Conservation (phyloP, 2,329 filamentous ascomycete species). For the Falciphora oryzae region DNA sequence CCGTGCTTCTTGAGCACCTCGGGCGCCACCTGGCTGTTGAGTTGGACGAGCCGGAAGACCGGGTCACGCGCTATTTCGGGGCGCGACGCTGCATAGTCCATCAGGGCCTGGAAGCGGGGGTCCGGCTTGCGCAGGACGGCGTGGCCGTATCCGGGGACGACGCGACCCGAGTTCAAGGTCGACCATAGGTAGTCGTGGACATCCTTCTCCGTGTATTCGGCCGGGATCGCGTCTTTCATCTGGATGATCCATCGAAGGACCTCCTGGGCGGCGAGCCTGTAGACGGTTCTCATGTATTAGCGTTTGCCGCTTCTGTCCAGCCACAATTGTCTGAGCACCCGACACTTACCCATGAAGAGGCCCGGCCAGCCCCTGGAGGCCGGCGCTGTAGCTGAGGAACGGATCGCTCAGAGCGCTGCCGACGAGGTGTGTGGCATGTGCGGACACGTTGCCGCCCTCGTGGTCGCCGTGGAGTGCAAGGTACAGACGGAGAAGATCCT, state of each 20-base stretch:
- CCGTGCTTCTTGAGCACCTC: conserved; percentile 89
- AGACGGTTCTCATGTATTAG: conserved; percentile 10
- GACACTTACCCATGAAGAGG: conserved; percentile 67
- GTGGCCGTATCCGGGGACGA: conserved; percentile 92
- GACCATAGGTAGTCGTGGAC: conserved; percentile 88
- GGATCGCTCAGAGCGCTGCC: conserved; percentile 91
- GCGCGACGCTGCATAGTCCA: conserved; percentile 85
- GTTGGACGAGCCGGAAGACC: conserved; percentile 89
- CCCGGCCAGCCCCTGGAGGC: conserved; percentile 91
- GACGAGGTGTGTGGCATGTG: conserved; percentile 90
- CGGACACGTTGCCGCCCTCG: conserved; percentile 96
- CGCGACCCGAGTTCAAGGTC: conserved; percentile 87
- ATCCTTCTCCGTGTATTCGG: conserved; percentile 70
- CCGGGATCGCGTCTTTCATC: conserved; percentile 86
- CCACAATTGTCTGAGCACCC: background rate
- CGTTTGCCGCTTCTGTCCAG: background rate
- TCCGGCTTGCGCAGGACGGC: conserved; percentile 95
- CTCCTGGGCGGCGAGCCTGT: conserved; percentile 85
- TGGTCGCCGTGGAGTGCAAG: conserved; percentile 96
- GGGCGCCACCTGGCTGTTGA: conserved; percentile 88
- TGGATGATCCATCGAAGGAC: conserved; percentile 94
- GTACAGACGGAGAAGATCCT: conserved; percentile 89
- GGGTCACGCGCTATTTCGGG: conserved; percentile 82
- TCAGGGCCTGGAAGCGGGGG: conserved; percentile 90
- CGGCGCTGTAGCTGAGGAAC: conserved; percentile 93